Percentiles rank a stretch among this genome's conserved stretches.
phyloP scores from a whole-genome alignment of 2,329 filamentous ascomycete species.

The Arthroderma uncinatum region DNA sequence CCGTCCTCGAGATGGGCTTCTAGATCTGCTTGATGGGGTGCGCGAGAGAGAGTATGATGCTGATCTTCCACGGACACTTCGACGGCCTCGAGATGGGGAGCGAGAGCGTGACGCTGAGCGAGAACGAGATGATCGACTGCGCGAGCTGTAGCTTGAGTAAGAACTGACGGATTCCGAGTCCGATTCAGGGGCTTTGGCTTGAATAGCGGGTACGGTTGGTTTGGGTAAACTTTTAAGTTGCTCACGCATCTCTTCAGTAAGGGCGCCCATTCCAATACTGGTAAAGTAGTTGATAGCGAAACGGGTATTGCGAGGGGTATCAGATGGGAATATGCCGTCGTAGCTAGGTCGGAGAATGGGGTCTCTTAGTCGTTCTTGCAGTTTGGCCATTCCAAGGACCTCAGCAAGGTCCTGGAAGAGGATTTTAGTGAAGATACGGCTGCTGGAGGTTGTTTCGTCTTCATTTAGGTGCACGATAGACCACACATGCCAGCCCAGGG shows the following conservation, averaged over 20 bases:
- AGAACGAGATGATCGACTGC: conserved; percentile 35
- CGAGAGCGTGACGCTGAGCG: conserved; percentile 36
- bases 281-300: conserved; percentile 99
- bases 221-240: conserved; percentile 82
- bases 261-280: conserved; percentile 84
- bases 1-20: conserved; percentile 21
- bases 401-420: conserved; percentile 86
- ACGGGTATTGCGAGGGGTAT: conserved; percentile 78
- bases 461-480: conserved; percentile 82
- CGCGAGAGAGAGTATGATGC: conserved; percentile 15
- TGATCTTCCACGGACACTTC: conserved; percentile 13
- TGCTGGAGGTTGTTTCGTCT: conserved; percentile 91
- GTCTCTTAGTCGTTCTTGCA: conserved; percentile 66
- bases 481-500: conserved; percentile 84
- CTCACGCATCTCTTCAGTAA: conserved; percentile 93
- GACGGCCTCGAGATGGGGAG: conserved; percentile 32
- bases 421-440: conserved; percentile 97
- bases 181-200: conserved; percentile 44
- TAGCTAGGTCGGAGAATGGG: conserved; percentile 67
- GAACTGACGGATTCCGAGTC: conserved; percentile 55
- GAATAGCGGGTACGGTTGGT: conserved; percentile 60
- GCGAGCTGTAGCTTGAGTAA: conserved; percentile 68
- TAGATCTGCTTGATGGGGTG: conserved; percentile 23
- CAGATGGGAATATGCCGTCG: conserved; percentile 76
- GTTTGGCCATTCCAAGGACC: conserved; percentile 68